Conservation (phyloP, 768 basidiomycete genomes). For the Kwoniella mangroviensis region DNA sequence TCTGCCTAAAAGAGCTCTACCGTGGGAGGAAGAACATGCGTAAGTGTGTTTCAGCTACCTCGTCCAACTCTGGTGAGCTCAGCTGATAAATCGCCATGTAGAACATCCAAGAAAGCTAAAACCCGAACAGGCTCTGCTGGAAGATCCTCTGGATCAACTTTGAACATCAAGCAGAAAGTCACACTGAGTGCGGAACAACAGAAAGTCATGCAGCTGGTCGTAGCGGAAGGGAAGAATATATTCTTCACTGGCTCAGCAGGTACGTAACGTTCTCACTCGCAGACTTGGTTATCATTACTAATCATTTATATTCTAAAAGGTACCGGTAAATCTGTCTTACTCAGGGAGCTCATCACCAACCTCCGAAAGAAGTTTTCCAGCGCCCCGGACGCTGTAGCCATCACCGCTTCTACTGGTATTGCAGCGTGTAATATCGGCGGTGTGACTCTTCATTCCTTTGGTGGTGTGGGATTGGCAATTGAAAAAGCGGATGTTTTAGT, state of each 20-base stretch:
- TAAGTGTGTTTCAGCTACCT: slow-evolving; percentile 21
- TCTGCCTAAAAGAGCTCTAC: slow-evolving; percentile 41
- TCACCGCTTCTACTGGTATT: slow-evolving; percentile 96
- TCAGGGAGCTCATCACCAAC: slow-evolving; percentile 84
- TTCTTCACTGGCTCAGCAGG: slow-evolving; percentile 99
- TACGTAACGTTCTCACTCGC: slow-evolving; percentile 51
- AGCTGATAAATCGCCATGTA: not conserved
- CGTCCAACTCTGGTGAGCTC: not conserved
- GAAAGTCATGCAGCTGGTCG: slow-evolving; percentile 77
- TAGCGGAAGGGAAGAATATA: slow-evolving; percentile 68
- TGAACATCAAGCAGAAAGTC: slow-evolving; percentile 61
- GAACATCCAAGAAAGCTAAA: slow-evolving; percentile 22
- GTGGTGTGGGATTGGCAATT: slow-evolving; percentile 85
- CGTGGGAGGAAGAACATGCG: slow-evolving; percentile 45
- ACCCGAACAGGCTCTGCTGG: slow-evolving; percentile 20
- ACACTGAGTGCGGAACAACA: slow-evolving; percentile 84
- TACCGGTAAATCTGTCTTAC: slow-evolving; percentile 93
- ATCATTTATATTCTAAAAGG: slow-evolving; percentile 61
- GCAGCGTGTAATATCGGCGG: slow-evolving; percentile 98
- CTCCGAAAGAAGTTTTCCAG: slow-evolving; percentile 67
- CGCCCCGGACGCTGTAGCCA: slow-evolving; percentile 74
- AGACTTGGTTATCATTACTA: not conserved
- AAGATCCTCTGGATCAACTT: slow-evolving; percentile 16
- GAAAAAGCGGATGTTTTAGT: slow-evolving; percentile 69
- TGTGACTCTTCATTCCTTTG: slow-evolving; percentile 90